Conservation (phyloP, 306 rosid species). For the Prosopis cineraria region DNA sequence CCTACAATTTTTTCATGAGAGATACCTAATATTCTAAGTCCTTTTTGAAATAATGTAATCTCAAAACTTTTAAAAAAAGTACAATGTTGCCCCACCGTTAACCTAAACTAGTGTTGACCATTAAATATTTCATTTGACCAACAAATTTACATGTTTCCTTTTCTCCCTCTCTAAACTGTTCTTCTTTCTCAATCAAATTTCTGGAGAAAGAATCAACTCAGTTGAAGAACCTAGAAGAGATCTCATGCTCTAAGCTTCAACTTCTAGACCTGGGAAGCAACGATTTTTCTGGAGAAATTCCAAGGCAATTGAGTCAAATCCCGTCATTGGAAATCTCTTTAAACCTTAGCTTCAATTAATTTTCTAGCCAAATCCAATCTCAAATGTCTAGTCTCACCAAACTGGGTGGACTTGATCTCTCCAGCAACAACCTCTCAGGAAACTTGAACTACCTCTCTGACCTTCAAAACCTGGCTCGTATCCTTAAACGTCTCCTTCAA, state of each 20-base stretch:
- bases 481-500: constrained; percentile 82
- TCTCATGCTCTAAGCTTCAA: constrained; percentile 73
- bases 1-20: no score
- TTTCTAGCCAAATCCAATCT: constrained; percentile 79
- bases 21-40: no score
- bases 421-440: constrained; percentile 87
- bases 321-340: constrained; percentile 84
- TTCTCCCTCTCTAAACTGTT: no score
- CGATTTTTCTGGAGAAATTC: constrained; percentile 77
- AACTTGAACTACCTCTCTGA: constrained; percentile 52
- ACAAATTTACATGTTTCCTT: no score
- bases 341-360: constrained; percentile 74
- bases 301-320: constrained; percentile 67
- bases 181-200: no score
- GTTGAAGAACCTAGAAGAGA: constrained; percentile 76
- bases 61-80: no score
- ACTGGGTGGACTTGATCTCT: constrained; percentile 84
- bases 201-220: constrained; percentile 66
- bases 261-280: constrained; percentile 78
- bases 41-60: no score
- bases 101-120: no score
- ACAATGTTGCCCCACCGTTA: no score
- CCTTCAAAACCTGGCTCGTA: constrained; percentile 84
- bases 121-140: no score
- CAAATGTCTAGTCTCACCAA: constrained; percentile 66